These are phyloP conservation scores for Dioscorea zingiberensis DNA, from an alignment of 106 monocot species.

Conservation along the genomic window DNA sequence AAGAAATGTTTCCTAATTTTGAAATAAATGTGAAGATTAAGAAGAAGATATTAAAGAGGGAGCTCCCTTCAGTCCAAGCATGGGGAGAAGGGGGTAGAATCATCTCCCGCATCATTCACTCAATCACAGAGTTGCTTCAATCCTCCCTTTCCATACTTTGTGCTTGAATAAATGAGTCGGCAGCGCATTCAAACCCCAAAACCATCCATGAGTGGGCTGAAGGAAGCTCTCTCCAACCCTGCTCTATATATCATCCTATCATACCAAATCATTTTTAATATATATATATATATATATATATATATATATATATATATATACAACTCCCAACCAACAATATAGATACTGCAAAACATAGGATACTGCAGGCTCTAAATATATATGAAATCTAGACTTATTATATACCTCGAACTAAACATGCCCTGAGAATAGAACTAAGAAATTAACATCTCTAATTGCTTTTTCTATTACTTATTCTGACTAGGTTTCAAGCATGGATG, in stretches of 20 bases:
- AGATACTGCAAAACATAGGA: too few relatives aligned
- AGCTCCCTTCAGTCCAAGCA: conserved; percentile 11
- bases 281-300: too few relatives aligned
- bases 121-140: conserved; percentile 1
- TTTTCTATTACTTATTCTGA: too few relatives aligned
- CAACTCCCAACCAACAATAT: too few relatives aligned
- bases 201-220: conserved; percentile 8
- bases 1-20: too few relatives aligned
- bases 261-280: neutral
- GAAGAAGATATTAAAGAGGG: conserved; percentile 12
- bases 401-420: too few relatives aligned
- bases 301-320: too few relatives aligned
- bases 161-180: conserved; percentile 10
- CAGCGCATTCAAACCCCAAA: neutral
- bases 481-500: too few relatives aligned
- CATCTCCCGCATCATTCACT: conserved; percentile 10
- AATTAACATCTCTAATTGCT: too few relatives aligned
- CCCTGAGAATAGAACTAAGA: too few relatives aligned
- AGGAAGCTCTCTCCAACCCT: conserved; percentile 4
- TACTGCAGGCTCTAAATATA: too few relatives aligned
- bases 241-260: neutral
- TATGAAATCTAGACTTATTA: too few relatives aligned
- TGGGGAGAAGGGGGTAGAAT: neutral
- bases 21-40: neutral
- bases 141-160: neutral